Percentiles rank a stretch among this genome's conserved stretches.
phyloP scores from a whole-genome alignment of 179 eudicot species.

The Actinidia arguta region DNA sequence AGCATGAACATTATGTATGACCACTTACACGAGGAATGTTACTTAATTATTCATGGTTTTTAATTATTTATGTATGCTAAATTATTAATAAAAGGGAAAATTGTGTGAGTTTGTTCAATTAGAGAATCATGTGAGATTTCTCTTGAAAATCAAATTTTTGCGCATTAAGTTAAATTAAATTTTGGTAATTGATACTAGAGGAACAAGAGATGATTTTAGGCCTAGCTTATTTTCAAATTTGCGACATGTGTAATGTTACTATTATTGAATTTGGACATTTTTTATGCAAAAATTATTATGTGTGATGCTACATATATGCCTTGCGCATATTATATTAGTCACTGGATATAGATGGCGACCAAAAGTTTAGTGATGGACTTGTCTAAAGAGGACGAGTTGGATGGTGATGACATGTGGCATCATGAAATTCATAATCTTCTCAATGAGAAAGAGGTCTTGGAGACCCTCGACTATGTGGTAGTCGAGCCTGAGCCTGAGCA shows the following conservation, averaged over 20 bases:
- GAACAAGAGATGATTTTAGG: not conserved
- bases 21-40: no score
- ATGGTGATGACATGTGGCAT: not conserved
- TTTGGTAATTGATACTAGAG: not conserved
- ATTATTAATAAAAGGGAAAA: no score
- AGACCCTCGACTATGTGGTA: no score
- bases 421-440: not conserved
- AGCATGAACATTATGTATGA: no score
- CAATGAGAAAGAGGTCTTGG: not conserved
- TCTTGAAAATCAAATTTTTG: no score
- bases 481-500: no score
- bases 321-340: not conserved
- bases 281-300: not conserved
- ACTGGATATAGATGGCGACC: not conserved
- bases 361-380: not conserved
- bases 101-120: no score
- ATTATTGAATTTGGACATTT: not conserved
- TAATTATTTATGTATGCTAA: no score
- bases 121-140: no score
- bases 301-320: not conserved
- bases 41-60: no score
- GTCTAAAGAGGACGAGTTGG: not conserved
- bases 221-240: not conserved
- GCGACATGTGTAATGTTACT: not conserved
- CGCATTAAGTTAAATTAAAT: no score